Conservation (phyloP, 192 early-diverging fungal species). For the Coemansia sp. region DNA sequence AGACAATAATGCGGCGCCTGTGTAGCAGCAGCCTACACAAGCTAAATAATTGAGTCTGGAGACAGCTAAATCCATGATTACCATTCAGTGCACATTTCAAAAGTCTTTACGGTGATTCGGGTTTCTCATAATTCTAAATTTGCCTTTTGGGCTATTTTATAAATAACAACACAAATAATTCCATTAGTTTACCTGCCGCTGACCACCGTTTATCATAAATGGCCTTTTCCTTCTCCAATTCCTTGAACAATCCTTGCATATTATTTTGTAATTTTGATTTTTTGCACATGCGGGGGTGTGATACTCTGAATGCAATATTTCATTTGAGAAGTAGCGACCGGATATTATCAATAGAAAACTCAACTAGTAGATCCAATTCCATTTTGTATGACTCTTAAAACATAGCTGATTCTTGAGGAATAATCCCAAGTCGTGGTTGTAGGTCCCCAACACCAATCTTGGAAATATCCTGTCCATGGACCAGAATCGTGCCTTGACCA, state of each 20-base stretch:
- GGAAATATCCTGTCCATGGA: slow-evolving; percentile 75
- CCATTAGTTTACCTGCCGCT: too few relatives aligned
- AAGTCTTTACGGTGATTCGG: too few relatives aligned
- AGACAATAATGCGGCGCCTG: slow-evolving; percentile 52
- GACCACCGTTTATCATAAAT: too few relatives aligned
- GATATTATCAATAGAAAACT: slow-evolving; percentile 64
- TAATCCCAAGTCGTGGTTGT: slow-evolving; percentile 43
- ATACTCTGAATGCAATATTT: not conserved
- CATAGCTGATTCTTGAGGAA: slow-evolving; percentile 71
- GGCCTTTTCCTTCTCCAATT: too few relatives aligned
- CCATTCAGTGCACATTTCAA: not conserved
- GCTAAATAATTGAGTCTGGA: too few relatives aligned
- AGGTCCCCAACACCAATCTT: slow-evolving; percentile 67
- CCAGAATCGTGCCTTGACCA: slow-evolving; percentile 59
- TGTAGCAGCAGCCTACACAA: slow-evolving; percentile 32
- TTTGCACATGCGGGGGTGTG: too few relatives aligned
- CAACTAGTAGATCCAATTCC: slow-evolving; percentile 77
- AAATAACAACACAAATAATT: too few relatives aligned
- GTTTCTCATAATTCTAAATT: too few relatives aligned
- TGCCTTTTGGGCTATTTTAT: too few relatives aligned
- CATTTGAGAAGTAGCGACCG: slow-evolving; percentile 59
- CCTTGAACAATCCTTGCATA: too few relatives aligned
- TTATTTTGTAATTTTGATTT: too few relatives aligned
- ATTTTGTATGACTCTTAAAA: slow-evolving; percentile 66
- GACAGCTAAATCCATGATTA: too few relatives aligned